Conservation (phyloP, 306 rosid genomes). For the Quercus parvula region DNA sequence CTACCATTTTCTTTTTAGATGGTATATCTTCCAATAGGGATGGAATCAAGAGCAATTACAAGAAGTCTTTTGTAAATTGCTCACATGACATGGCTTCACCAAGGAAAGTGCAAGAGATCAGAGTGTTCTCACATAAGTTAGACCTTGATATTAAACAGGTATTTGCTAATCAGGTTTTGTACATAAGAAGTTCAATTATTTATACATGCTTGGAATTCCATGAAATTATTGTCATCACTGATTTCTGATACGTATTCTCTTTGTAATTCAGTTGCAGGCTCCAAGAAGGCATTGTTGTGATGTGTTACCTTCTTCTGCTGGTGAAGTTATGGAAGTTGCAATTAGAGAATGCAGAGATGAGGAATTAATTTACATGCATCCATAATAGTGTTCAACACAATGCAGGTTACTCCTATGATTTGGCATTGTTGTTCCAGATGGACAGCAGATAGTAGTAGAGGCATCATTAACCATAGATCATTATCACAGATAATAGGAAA, state of each 20-base stretch:
- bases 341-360: conserved; percentile 75
- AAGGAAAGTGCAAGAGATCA: conserved; percentile 50
- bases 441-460: not conserved
- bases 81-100: conserved; percentile 43
- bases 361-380: conserved; percentile 56
- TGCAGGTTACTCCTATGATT: not conserved
- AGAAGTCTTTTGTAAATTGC: conserved; percentile 51
- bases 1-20: conserved; percentile 62
- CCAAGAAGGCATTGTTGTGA: conserved; percentile 93
- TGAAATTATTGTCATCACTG: conserved; percentile 11
- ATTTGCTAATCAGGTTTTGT: conserved; percentile 5
- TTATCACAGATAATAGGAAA: not conserved
- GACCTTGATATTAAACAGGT: conserved; percentile 62
- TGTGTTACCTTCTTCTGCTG: conserved; percentile 38
- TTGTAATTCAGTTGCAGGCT: conserved; percentile 65
- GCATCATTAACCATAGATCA: not conserved
- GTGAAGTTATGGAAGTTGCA: conserved; percentile 48
- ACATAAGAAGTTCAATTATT: not conserved
- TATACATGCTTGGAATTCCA: not conserved
- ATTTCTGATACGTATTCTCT: not conserved
- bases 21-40: conserved; percentile 27
- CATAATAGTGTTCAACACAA: not conserved
- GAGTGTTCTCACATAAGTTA: conserved; percentile 59
- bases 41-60: conserved; percentile 49
- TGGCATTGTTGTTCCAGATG: not conserved